Base-by-base conservation (phyloP, 1,139 yeast genomes). In the Meyerozyma smithsonii region DNA sequence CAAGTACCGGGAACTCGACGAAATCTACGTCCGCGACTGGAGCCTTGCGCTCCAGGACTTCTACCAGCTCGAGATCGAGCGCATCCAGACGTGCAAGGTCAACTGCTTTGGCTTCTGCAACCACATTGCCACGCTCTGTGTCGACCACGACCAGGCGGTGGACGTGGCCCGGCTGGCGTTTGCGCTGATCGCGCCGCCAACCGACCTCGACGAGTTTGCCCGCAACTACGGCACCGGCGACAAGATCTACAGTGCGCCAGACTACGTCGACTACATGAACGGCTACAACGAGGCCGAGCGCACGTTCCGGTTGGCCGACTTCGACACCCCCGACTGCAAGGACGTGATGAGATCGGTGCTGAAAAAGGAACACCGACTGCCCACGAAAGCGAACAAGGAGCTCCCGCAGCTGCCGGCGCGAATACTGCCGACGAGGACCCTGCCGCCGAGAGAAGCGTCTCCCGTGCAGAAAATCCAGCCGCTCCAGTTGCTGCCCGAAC, bases 71-170 rank as follows among this genome's bases (percentile, higher is more conserved):
- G 98, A 92, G 56, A 77, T 78, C 38, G 89, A 86, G 52, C 74
- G 96, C 47, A 79, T 89, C 40, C 84, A 84, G 51, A 75, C 82
- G 44, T 57, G 87, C 42, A 87, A 89, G 52, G 70, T 84, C 14
- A 86, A 84, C 52, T 62, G 94, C 47, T 94, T 96, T 83, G 84
- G 82, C 35, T 90, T 74, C 58, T 82, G 95, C 40, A 88, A 88
- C 58, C 72, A 81, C 39, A 70, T 84, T 10, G 86, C 95, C 4
- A 74, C 88, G 0, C 72, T 82, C 5, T 87, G 95, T 56, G 92
- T 88, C 20, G 79, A 79, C 38, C 84, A 83, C 50, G 96, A 87
- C 54, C 85, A 80, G 44, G 64, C 81, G 4, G 85, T 85, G 40
- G 96, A 88, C 55, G 68, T 70, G 43, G 76, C 89, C 14, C 73